Evolutionary conservation across 352 stramenopile species (phyloP), one percentile per base, ranked within the genome.

Genomic region (Globisporangium iwayamae): DNA sequence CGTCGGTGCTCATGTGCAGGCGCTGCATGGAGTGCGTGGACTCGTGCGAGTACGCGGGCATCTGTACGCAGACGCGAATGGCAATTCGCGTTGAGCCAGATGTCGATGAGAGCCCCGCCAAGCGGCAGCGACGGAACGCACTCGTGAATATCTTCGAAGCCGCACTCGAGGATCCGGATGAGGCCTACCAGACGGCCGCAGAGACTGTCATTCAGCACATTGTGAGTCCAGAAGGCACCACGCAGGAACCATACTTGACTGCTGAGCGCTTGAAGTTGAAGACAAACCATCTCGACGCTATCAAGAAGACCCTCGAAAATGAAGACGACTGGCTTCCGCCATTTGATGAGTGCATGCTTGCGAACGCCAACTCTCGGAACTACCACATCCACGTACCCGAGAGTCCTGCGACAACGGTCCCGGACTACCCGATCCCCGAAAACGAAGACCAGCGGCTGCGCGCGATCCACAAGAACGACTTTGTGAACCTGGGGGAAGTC

Each of bases 11-110:
- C 2, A 65, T 83, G 20, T 85, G 76, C 52, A 71, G 47, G 34
- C 76, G 74, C 43, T 85, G 76, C 22, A 62, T 81, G 6, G 76
- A 85, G 34, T 76, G 70, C 55, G 70, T 81, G 2, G 71, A 81
- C 46, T 60, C 70, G 11, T 81, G 76, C 36, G 66, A 81, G 32
- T 83, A 78, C 47, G 70, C 70, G 14, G 51, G 71, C 54, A 59
- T 81, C 45, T 18, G 57, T 46, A 25, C 16, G 13, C 30, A 18
- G 22, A 65, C 77, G 20, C 30, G 13, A 38, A 18, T 14, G 9
- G 7, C 39, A 4, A 60, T 46, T 30, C 38, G 16, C 13, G 60
- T 60, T 34, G 59, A 67, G 28, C 39, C 47, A 2, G 60, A 67
- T 14, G 55, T 51, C 4, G 18, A 13, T 22, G 13, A 16, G 18